Base-by-base conservation (phyloP, 225 moss, liverwort and hornwort species). In the Pseudoscleropodium purum region DNA sequence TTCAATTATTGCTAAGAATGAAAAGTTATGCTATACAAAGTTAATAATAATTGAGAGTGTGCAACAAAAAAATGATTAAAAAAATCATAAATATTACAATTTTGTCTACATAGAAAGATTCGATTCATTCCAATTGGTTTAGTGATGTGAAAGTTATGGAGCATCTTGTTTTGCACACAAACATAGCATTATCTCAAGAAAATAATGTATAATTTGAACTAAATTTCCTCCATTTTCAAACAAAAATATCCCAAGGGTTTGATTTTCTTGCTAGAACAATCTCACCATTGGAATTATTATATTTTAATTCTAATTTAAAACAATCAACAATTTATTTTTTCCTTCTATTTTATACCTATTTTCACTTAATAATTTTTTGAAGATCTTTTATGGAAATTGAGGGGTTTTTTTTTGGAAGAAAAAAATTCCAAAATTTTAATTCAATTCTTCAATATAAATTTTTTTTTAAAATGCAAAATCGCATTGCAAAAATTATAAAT, bases 1-100 rank as follows among this genome's bases (percentile, higher is more conserved):
- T 67, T 36, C 11, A 67, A 67, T 67, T 4, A 3, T 11, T 19
- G 6, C 0, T 0, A 0, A 1, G 6, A 6, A 36, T 1, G 10
- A 67, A 36, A 67, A 36, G 1, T 67, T 36, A 19, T 36, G 36
- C 67, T 3, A 36, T 10, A 36, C 1, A 19, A 19, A 19, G 6
- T 3, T 19, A 10, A 67, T 36, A 66, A 34, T 65, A 67, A 18
- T 18, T 3, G 2, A 34, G 34, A 66, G 10, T 10, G 6, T 18
- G 18, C 2, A 18, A 2, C 5, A 33, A 65, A 65, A 51, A 51
- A 51, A 47, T 47, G 47, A 47, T 47, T 47, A 10, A 47, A 9
- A 51, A 51, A 51, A 51, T 51, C 11, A 51, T 51, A 51, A 51
- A 51, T 12, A 51, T 67, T 67, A 19, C 20, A 20, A 19, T 68